These are phyloP conservation scores for Kwoniella europaea DNA, from an alignment of 768 basidiomycete genomes.

Conservation along the genomic window DNA sequence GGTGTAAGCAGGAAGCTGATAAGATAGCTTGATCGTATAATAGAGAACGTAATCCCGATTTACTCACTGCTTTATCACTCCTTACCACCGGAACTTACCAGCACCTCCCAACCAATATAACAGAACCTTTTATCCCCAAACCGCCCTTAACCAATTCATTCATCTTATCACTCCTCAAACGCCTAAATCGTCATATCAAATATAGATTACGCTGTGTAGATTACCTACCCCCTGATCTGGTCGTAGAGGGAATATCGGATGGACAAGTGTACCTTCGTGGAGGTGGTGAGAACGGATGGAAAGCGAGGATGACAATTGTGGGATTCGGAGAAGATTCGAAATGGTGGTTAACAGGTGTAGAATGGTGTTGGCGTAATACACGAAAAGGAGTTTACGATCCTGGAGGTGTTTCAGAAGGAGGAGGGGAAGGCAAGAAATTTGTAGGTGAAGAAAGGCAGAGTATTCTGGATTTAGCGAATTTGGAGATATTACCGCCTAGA, in stretches of 20 bases:
- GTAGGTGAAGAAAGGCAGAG: constrained; percentile 42
- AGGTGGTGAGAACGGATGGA: constrained; percentile 32
- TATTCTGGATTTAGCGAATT: constrained; percentile 49
- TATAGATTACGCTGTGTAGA: constrained; percentile 80
- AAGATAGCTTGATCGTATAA: not conserved
- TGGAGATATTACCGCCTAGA: constrained; percentile 27
- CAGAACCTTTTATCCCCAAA: constrained; percentile 74
- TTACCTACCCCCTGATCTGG: constrained; percentile 77
- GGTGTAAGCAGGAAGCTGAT: constrained; percentile 5
- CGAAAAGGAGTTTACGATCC: constrained; percentile 73
- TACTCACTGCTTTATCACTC: constrained; percentile 87
- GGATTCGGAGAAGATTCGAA: constrained; percentile 59
- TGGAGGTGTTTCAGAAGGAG: constrained; percentile 62
- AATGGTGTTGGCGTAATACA: constrained; percentile 74
- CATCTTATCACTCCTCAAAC: constrained; percentile 68
- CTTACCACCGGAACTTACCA: constrained; percentile 84
- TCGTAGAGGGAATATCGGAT: constrained; percentile 34
- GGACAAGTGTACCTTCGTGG: constrained; percentile 68
- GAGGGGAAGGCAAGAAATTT: constrained; percentile 53
- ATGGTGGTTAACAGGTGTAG: constrained; percentile 79
- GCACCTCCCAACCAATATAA: constrained; percentile 78
- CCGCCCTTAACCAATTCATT: constrained; percentile 71
- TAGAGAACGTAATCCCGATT: constrained; percentile 90
- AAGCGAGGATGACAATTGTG: constrained; percentile 40
- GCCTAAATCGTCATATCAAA: constrained; percentile 78